Conservation (phyloP, 2,329 filamentous ascomycete genomes). For the Pseudopyricularia javanii region DNA sequence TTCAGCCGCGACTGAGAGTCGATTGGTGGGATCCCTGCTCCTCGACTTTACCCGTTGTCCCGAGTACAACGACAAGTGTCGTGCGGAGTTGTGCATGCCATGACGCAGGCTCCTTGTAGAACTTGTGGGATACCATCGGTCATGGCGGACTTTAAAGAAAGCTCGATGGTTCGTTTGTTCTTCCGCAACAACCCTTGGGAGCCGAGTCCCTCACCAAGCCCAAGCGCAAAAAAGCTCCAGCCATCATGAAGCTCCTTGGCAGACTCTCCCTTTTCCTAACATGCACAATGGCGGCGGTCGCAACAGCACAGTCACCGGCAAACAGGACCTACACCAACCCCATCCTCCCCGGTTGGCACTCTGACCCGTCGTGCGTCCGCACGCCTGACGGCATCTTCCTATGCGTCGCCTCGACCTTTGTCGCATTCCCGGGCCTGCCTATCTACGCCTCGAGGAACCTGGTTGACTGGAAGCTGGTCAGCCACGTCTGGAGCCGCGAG, state of each 20-base stretch:
- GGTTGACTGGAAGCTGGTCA: constrained; percentile 30
- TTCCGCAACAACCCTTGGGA: background rate
- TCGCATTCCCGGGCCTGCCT: constrained; percentile 37
- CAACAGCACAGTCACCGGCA: constrained; percentile 15
- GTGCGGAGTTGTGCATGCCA: background rate
- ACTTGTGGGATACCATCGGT: background rate
- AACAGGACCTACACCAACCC: constrained; percentile 24
- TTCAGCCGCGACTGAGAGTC: background rate
- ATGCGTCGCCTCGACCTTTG: constrained; percentile 38
- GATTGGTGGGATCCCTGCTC: background rate
- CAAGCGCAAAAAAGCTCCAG: background rate
- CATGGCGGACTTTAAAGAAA: background rate
- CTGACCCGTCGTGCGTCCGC: constrained; percentile 31
- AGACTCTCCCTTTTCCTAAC: background rate
- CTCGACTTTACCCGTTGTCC: background rate
- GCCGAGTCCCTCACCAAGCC: background rate
- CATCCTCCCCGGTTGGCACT: constrained; percentile 43
- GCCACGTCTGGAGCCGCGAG: constrained; percentile 26
- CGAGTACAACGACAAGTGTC: background rate
- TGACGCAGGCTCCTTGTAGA: background rate
- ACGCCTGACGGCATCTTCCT: constrained; percentile 29
- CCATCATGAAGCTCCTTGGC: background rate
- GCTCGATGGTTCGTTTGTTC: background rate
- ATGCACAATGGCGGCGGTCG: background rate
- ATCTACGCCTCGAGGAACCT: constrained; percentile 40